A percentile compares a stretch with the other conserved stretches of the same genome.
These are phyloP conservation scores for Aspergillus pseudoterreus DNA, from an alignment of 2,329 filamentous ascomycete species.

Conservation along the genomic window DNA sequence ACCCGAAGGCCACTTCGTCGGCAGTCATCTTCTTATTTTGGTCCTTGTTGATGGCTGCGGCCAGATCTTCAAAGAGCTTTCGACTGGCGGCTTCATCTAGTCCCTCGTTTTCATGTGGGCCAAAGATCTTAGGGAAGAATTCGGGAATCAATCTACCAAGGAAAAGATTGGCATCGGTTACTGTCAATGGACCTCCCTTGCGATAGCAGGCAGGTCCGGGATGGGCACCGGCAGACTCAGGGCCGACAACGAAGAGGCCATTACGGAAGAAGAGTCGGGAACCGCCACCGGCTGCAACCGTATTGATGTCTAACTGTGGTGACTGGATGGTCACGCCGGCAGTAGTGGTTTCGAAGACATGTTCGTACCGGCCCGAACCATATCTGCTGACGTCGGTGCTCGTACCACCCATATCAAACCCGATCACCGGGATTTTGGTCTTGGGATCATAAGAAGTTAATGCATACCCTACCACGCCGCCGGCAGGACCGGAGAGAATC, in stretches of 20 bases:
- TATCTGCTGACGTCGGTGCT: conserved; percentile 87
- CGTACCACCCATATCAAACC: conserved; percentile 91
- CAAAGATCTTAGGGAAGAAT: conserved; percentile 81
- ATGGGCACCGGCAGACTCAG: conserved; percentile 83
- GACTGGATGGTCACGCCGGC: neutral
- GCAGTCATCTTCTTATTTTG: conserved; percentile 57
- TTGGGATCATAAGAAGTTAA: conserved; percentile 79
- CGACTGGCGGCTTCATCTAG: conserved; percentile 59
- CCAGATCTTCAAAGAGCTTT: conserved; percentile 65
- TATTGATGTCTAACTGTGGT: conserved; percentile 1
- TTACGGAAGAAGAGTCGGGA: conserved; percentile 73
- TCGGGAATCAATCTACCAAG: conserved; percentile 79
- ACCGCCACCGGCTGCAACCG: conserved; percentile 71
- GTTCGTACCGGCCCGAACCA: conserved; percentile 73
- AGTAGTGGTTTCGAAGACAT: conserved; percentile 59
- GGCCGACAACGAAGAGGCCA: conserved; percentile 83
- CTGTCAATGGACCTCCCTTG: conserved; percentile 82
- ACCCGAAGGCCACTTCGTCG: conserved; percentile 84
- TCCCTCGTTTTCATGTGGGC: conserved; percentile 41
- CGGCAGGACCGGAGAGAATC: conserved; percentile 86
- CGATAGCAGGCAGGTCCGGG: conserved; percentile 88
- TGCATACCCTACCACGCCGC: conserved; percentile 87
- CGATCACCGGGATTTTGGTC: conserved; percentile 78
- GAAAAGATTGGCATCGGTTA: conserved; percentile 90
- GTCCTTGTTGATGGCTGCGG: conserved; percentile 64